A percentile compares a stretch with the other conserved stretches of the same genome.
Evolutionary conservation across 2,329 filamentous ascomycete genomes (phyloP).

Genomic region (Alternaria hordeiaustralica): DNA sequence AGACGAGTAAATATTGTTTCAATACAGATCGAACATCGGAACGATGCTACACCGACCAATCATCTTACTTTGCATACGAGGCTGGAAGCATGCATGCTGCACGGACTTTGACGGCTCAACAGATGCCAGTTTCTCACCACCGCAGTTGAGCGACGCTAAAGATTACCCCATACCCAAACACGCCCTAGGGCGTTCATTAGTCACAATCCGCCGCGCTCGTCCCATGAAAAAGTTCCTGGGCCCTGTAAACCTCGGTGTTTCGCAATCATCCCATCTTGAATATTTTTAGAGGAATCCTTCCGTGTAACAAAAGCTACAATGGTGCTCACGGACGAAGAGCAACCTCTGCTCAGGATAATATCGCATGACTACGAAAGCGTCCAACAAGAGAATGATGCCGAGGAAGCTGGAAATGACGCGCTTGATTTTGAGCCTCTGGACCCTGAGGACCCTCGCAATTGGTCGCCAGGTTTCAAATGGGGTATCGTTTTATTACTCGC

Average conservation of each 20-base stretch:
- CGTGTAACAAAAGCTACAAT: constrained; percentile 3
- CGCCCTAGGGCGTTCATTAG: constrained; percentile 3
- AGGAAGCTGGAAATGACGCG: constrained; percentile 21
- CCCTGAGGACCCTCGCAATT: constrained; percentile 40
- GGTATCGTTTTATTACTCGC: constrained; percentile 42
- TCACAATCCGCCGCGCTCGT: constrained; percentile 2
- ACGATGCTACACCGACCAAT: neutral
- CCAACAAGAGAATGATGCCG: constrained; percentile 14
- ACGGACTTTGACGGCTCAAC: neutral
- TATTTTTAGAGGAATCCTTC: neutral
- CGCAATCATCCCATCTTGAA: neutral
- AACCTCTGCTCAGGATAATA: constrained; percentile 35
- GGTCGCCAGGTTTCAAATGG: constrained; percentile 41
- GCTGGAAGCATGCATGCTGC: neutral
- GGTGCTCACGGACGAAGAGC: constrained; percentile 36
- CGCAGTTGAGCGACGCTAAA: neutral
- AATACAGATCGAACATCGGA: neutral
- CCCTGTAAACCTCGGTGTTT: neutral
- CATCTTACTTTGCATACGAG: neutral
- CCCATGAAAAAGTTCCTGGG: constrained; percentile 6
- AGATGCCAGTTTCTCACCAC: neutral
- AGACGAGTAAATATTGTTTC: neutral
- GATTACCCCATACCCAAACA: constrained; percentile 1
- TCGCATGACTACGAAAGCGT: constrained; percentile 24
- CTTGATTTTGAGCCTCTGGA: constrained; percentile 41